Evolutionary conservation across 768 basidiomycete genomes (phyloP).

Genomic region (Russula vinacea): DNA sequence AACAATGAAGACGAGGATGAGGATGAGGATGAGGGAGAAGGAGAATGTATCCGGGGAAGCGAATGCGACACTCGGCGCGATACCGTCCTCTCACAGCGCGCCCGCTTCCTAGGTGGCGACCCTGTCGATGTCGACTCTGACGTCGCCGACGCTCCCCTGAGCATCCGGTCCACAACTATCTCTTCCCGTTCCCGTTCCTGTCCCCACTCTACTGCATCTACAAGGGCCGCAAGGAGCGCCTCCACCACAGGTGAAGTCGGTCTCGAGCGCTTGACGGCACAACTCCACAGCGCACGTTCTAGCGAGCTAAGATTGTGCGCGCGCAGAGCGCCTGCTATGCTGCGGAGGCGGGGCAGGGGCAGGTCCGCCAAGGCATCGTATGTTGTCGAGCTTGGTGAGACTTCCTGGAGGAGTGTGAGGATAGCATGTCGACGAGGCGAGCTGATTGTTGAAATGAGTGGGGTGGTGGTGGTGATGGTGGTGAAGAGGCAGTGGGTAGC

Average conservation of each 20-base stretch:
- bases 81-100: neutral
- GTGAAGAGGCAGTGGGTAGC: constrained; percentile 13
- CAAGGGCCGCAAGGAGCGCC: neutral
- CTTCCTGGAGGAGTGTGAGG: constrained; percentile 8
- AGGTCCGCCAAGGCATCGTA: neutral
- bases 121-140: neutral
- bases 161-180: neutral
- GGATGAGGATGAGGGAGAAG: neutral
- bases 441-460: constrained; percentile 6
- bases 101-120: constrained; percentile 14
- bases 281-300: constrained; percentile 9
- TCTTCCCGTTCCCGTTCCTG: neutral
- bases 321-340: neutral
- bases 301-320: constrained; percentile 8
- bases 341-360: constrained; percentile 5
- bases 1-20: too few species aligned
- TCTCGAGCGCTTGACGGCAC: constrained; percentile 10
- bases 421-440: neutral
- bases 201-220: neutral
- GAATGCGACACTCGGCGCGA: too few species aligned
- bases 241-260: neutral
- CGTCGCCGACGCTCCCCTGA: neutral
- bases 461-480: neutral
- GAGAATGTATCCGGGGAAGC: neutral
- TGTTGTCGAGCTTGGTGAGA: constrained; percentile 9